Evolutionary conservation across 805 yeast species (phyloP).

Genomic region (Candida peoriensis): DNA sequence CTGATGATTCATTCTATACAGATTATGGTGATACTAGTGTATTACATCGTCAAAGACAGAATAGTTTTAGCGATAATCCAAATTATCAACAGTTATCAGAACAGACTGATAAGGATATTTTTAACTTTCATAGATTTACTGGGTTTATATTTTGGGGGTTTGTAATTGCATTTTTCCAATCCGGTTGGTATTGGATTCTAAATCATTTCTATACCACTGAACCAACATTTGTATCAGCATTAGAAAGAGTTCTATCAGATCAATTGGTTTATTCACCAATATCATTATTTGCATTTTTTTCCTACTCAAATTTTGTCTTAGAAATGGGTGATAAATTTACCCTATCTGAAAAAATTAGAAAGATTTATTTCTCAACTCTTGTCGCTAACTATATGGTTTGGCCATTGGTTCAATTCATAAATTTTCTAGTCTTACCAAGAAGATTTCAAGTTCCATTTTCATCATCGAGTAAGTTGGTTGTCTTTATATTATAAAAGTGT

Average conservation of each 20-base stretch:
- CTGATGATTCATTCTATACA: constrained; percentile 22
- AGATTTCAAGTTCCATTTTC: constrained; percentile 87
- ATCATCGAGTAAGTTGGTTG: constrained; percentile 53
- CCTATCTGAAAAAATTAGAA: constrained; percentile 56
- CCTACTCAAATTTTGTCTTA: constrained; percentile 75
- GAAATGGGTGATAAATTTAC: constrained; percentile 70
- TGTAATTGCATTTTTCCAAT: constrained; percentile 74
- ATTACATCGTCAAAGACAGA: constrained; percentile 23
- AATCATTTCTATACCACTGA: constrained; percentile 74
- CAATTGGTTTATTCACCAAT: constrained; percentile 88
- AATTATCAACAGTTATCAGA: constrained; percentile 28
- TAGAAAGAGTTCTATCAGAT: constrained; percentile 84
- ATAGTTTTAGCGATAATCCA: constrained; percentile 19
- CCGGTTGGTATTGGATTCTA: constrained; percentile 82
- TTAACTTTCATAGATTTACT: constrained; percentile 63
- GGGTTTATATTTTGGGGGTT: constrained; percentile 90
- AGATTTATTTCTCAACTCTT: constrained; percentile 62
- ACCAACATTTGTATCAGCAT: constrained; percentile 77
- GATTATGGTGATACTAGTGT: constrained; percentile 28
- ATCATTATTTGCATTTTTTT: constrained; percentile 72
- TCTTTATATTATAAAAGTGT: background rate
- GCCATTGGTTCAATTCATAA: constrained; percentile 77
- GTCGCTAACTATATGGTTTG: constrained; percentile 69
- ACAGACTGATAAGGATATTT: constrained; percentile 30
- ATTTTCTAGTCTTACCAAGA: constrained; percentile 65